These are phyloP conservation scores for Chloris gayana DNA, from an alignment of 176 grass and related monocot species.

Conservation along the genomic window DNA sequence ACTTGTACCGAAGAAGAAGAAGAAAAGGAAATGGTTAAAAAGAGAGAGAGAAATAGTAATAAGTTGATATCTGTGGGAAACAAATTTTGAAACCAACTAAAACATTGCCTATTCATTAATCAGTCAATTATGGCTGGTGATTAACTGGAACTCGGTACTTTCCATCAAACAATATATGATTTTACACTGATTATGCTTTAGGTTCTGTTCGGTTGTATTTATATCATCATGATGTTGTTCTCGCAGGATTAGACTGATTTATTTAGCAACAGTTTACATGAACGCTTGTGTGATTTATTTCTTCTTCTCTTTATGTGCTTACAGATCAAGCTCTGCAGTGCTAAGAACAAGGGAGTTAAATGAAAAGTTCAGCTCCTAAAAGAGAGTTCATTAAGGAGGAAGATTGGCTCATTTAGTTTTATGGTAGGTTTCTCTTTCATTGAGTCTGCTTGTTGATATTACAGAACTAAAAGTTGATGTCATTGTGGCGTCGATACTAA, in stretches of 20 bases:
- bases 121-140: no score
- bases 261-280: slow-evolving; percentile 11
- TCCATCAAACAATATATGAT: no score
- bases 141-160: no score
- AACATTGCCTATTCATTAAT: no score
- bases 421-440: slow-evolving; percentile 20
- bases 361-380: slow-evolving; percentile 7
- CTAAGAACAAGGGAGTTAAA: slow-evolving; percentile 13
- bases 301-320: not conserved
- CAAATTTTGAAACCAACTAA: no score
- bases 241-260: not conserved
- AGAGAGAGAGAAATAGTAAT: no score
- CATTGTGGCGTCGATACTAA: slow-evolving; percentile 1
- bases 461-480: not conserved
- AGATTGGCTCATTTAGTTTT: not conserved
- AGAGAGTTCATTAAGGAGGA: not conserved
- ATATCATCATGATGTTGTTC: not conserved
- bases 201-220: not conserved
- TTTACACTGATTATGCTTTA: not conserved
- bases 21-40: no score
- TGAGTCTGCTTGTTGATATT: slow-evolving; percentile 6
- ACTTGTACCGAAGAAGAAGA: no score
- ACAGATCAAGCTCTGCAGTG: slow-evolving; percentile 14
- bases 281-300: not conserved
- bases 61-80: no score